Evolutionary conservation across 352 stramenopile genomes (phyloP).

Genomic region (Pythium phragmitis): DNA sequence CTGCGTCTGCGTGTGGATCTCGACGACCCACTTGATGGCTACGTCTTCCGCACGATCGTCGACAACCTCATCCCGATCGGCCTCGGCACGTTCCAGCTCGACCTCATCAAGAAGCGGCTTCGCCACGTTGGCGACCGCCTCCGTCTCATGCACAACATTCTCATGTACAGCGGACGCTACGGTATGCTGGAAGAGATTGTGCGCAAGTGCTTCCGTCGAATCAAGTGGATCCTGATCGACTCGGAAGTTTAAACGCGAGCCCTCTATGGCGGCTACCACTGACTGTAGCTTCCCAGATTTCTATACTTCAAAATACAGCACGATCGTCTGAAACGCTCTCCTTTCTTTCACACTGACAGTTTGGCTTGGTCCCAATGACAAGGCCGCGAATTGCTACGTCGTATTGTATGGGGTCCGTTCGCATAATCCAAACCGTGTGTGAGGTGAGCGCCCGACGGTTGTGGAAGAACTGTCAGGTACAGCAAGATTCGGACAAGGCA

Average conservation of each 20-base stretch:
- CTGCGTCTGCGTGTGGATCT: slow-evolving; percentile 69
- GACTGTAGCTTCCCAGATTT: slow-evolving; percentile 1
- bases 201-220: slow-evolving; percentile 89
- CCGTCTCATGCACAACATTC: slow-evolving; percentile 87
- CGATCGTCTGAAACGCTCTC: background rate
- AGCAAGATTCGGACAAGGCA: too few species aligned
- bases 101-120: slow-evolving; percentile 88
- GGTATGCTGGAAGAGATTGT: slow-evolving; percentile 86
- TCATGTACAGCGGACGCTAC: slow-evolving; percentile 87
- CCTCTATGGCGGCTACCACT: background rate
- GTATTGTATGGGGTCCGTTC: too few species aligned
- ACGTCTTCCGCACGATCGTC: slow-evolving; percentile 86
- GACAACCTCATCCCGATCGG: slow-evolving; percentile 82
- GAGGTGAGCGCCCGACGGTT: too few species aligned
- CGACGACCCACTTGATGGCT: slow-evolving; percentile 76
- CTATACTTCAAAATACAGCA: slow-evolving; percentile 1
- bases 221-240: slow-evolving; percentile 92
- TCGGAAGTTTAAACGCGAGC: slow-evolving; percentile 69
- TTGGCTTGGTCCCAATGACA: too few species aligned
- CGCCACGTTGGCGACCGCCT: slow-evolving; percentile 84
- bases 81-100: slow-evolving; percentile 80
- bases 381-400: too few species aligned
- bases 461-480: too few species aligned
- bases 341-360: background rate
- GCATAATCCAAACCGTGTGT: too few species aligned